These are phyloP conservation scores for Whalleya microplaca DNA, from an alignment of 2,329 filamentous ascomycete species.

Conservation along the genomic window DNA sequence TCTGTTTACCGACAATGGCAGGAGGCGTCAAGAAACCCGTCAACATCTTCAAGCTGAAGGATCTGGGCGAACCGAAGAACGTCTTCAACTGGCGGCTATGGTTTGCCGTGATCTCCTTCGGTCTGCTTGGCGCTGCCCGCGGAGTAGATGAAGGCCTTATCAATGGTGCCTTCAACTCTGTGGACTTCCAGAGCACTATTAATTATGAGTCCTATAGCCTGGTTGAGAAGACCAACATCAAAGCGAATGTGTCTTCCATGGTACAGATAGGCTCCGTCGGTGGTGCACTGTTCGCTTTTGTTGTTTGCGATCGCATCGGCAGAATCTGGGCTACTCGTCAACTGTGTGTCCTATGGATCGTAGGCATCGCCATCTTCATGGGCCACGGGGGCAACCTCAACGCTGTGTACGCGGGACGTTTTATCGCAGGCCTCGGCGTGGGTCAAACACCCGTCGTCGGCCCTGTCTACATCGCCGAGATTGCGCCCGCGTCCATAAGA, in stretches of 20 bases:
- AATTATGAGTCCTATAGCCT: conserved; percentile 56
- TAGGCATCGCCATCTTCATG: conserved; percentile 64
- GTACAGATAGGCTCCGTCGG: conserved; percentile 78
- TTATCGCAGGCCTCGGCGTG: conserved; percentile 68
- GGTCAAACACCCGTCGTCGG: conserved; percentile 70
- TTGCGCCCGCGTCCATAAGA: conserved; percentile 68
- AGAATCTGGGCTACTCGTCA: conserved; percentile 65
- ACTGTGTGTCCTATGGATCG: conserved; percentile 60
- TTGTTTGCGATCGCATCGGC: conserved; percentile 64
- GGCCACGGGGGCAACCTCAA: conserved; percentile 55
- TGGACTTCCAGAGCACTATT: conserved; percentile 64
- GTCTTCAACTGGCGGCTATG: conserved; percentile 79
- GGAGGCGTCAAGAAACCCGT: conserved; percentile 40
- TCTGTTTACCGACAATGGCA: conserved; percentile 26
- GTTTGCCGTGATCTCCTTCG: conserved; percentile 76
- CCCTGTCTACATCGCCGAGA: conserved; percentile 74
- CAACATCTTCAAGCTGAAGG: conserved; percentile 66
- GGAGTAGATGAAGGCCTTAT: conserved; percentile 84
- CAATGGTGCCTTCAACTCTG: conserved; percentile 69
- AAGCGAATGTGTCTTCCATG: conserved; percentile 80
- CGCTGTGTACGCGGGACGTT: conserved; percentile 66
- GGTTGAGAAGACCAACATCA: conserved; percentile 66
- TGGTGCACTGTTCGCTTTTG: conserved; percentile 67
- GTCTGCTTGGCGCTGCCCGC: conserved; percentile 75
- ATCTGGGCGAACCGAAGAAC: conserved; percentile 68